A percentile compares a stretch with the other conserved stretches of the same genome.
These are phyloP conservation scores for Pleoardoris graminearum DNA, from an alignment of 2,329 filamentous ascomycete genomes.

Conservation along the genomic window DNA sequence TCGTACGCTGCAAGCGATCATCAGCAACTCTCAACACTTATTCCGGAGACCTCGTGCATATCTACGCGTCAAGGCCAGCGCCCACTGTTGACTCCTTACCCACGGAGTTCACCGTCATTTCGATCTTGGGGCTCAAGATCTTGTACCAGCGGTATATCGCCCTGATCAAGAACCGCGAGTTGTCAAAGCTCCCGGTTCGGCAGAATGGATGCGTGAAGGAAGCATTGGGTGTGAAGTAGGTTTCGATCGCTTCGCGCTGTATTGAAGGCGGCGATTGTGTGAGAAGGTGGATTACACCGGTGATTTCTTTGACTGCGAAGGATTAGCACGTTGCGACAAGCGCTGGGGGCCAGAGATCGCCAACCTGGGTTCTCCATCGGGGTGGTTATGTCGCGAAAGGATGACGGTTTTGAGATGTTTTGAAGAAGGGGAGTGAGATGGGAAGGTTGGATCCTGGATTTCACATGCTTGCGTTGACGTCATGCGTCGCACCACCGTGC, in stretches of 20 bases:
- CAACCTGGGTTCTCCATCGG: slow-evolving; percentile 39
- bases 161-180: slow-evolving; percentile 68
- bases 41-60: background rate
- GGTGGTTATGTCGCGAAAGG: background rate
- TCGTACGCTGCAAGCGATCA: slow-evolving; percentile 63
- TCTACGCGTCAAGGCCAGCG: background rate
- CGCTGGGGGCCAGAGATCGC: background rate
- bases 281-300: slow-evolving; percentile 67
- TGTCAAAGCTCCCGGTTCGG: slow-evolving; percentile 61
- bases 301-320: slow-evolving; percentile 61
- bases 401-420: background rate
- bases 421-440: background rate
- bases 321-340: slow-evolving; percentile 6
- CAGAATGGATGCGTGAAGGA: slow-evolving; percentile 80
- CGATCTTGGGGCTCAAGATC: slow-evolving; percentile 74
- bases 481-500: background rate
- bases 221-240: slow-evolving; percentile 74
- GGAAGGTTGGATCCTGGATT: background rate
- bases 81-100: slow-evolving; percentile 43
- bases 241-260: slow-evolving; percentile 67
- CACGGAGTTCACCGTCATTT: slow-evolving; percentile 65
- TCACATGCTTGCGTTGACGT: slow-evolving; percentile 12
- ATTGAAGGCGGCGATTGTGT: slow-evolving; percentile 67
- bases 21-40: background rate
- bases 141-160: slow-evolving; percentile 75